These are phyloP conservation scores for Nitzschia sp. DNA, from an alignment of 108 stramenopile species.

Conservation along the genomic window DNA sequence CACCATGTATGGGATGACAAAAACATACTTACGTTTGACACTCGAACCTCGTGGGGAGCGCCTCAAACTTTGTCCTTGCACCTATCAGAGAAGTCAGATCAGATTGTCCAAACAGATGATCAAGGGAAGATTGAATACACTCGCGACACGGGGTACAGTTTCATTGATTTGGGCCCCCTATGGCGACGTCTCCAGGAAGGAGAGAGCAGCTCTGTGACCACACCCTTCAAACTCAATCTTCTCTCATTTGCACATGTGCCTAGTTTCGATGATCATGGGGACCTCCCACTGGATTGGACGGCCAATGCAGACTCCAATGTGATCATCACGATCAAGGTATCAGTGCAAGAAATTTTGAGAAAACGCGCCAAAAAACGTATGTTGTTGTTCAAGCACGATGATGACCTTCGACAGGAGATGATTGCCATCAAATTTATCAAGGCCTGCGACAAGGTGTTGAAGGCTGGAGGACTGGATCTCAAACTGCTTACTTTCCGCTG, in stretches of 20 bases:
- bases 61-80: slow-evolving; percentile 71
- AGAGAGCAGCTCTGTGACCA: not conserved
- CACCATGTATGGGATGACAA: slow-evolving; percentile 45
- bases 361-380: slow-evolving; percentile 49
- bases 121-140: slow-evolving; percentile 5
- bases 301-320: slow-evolving; percentile 22
- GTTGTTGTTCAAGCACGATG: slow-evolving; percentile 86
- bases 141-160: slow-evolving; percentile 56
- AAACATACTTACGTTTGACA: slow-evolving; percentile 61
- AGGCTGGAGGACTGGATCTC: slow-evolving; percentile 78
- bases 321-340: slow-evolving; percentile 59
- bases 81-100: slow-evolving; percentile 33
- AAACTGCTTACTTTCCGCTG: slow-evolving; percentile 78
- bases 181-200: slow-evolving; percentile 40
- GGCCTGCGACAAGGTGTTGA: slow-evolving; percentile 66
- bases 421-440: slow-evolving; percentile 82
- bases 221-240: not conserved
- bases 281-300: slow-evolving; percentile 6
- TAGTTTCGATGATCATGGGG: slow-evolving; percentile 71
- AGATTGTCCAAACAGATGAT: slow-evolving; percentile 7
- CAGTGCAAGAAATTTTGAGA: slow-evolving; percentile 38
- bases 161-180: slow-evolving; percentile 58
- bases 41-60: slow-evolving; percentile 75
- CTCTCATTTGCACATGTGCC: slow-evolving; percentile 5
- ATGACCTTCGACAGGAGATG: slow-evolving; percentile 84